Evolutionary conservation across 1,284 basidiomycete genomes (phyloP), one percentile per base, ranked within the genome.

Genomic region (Inonotus obliquus): DNA sequence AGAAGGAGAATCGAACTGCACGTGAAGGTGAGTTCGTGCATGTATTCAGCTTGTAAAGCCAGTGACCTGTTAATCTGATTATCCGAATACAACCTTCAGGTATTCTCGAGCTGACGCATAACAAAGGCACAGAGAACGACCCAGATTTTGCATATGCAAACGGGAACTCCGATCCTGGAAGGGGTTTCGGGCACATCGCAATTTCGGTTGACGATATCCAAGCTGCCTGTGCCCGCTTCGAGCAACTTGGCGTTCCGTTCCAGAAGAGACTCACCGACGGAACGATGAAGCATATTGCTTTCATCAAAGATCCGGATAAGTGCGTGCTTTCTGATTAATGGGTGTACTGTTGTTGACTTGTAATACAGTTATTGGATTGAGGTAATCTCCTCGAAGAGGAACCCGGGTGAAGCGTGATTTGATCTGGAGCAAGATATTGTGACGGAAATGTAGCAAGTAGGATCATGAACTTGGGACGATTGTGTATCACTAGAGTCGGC

Each of bases 231-330:
- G 87, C 81, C 53, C 84, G 93, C 44, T 93, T 99, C 65, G 92
- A 94, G 67, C 76, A 81, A 63, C 80, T 94, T 19, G 88, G 89
- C 5, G 94, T 96, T 45, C 76, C 79, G 58, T 98, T 96, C 79
- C 91, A 96, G 82, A 98, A 97, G 80, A 84, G 82, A 63, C 87
- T 87, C 45, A 85, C 81, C 4, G 94, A 96, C 60, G 94, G 94
- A 5, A 88, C 81, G 72, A 96, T 97, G 92, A 85, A 76, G 73
- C 47, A 89, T 68, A 91, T 94, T 65, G 94, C 94, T 1, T 96
- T 97, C 73, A 87, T 94, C 69, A 76, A 92, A 73, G 94, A 96
- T 74, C 93, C 93, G 27, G 92, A 94, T 76, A 87, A 87, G 84
- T 90, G 69, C 69, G 41, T 60, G 63, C 4, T 64, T 23, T 57